These are phyloP conservation scores for Coemansia sp. DNA, from an alignment of 192 early-diverging fungal species.

Conservation along the genomic window DNA sequence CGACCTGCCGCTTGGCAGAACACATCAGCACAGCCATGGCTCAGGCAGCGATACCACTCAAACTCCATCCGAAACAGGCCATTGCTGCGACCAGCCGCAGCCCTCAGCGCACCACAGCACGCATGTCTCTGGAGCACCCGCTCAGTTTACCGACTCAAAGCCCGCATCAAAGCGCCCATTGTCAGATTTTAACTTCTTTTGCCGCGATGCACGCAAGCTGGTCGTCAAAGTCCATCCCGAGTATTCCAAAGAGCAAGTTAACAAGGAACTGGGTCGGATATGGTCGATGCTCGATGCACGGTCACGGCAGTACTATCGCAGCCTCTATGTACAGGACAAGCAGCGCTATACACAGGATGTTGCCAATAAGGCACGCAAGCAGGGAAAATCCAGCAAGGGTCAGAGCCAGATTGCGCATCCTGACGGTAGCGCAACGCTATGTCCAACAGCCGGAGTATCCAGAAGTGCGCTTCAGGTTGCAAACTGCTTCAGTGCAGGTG, in stretches of 20 bases:
- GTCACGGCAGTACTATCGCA: constrained; percentile 42
- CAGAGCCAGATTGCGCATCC: not conserved
- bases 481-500: not conserved
- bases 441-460: not conserved
- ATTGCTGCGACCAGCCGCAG: not conserved
- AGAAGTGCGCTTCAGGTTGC: not conserved
- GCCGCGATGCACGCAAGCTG: constrained; percentile 44
- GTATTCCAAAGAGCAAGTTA: constrained; percentile 49
- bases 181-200: constrained; percentile 50
- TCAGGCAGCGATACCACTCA: not conserved
- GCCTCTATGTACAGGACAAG: constrained; percentile 38
- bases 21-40: not conserved
- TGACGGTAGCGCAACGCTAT: not conserved
- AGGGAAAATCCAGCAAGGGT: not conserved
- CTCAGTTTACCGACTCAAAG: not conserved
- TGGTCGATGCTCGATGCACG: constrained; percentile 32
- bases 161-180: constrained; percentile 34
- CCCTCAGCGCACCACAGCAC: not conserved
- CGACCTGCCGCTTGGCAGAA: not conserved
- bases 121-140: not conserved
- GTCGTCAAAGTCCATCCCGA: constrained; percentile 38
- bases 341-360: constrained; percentile 27
- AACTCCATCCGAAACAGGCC: not conserved
- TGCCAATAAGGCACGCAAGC: not conserved
- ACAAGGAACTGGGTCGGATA: constrained; percentile 45